phyloP scores from a whole-genome alignment of 2,329 filamentous ascomycete genomes.

The Xylariaceae sp. region DNA sequence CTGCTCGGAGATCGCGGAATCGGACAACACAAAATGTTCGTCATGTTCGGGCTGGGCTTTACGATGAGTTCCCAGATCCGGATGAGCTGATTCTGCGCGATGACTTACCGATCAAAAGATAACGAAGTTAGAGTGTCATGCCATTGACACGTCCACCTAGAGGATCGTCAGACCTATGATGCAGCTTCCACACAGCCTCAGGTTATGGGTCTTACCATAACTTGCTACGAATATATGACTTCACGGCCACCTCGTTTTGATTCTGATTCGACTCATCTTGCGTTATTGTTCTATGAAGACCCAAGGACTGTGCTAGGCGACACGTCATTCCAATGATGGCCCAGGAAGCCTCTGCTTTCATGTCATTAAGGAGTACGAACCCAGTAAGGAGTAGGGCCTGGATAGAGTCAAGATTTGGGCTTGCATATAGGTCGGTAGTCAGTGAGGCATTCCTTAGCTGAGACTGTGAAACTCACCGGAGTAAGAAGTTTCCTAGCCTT shows the following conservation, averaged over 20 bases:
- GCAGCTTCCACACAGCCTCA: background rate
- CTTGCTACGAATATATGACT: slow-evolving; percentile 50
- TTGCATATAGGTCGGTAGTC: slow-evolving; percentile 22
- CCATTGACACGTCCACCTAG: slow-evolving; percentile 58
- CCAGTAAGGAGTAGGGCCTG: slow-evolving; percentile 58
- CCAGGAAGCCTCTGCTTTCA: slow-evolving; percentile 66
- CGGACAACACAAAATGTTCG: slow-evolving; percentile 51
- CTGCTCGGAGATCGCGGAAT: slow-evolving; percentile 43
- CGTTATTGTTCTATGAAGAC: slow-evolving; percentile 48
- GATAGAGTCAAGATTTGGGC: slow-evolving; percentile 60
- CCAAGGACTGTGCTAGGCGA: slow-evolving; percentile 59
- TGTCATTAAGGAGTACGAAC: slow-evolving; percentile 61
- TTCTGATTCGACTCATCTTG: slow-evolving; percentile 42
- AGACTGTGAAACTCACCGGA: slow-evolving; percentile 39
- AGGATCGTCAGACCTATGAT: background rate
- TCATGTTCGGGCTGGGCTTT: slow-evolving; percentile 51
- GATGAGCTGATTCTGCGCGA: background rate
- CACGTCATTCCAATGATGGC: slow-evolving; percentile 59
- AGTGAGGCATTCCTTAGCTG: background rate
- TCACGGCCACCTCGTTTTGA: slow-evolving; percentile 42
- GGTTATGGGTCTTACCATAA: slow-evolving; percentile 42
- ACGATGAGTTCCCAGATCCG: slow-evolving; percentile 6
- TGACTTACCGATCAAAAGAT: slow-evolving; percentile 55
- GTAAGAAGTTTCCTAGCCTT: slow-evolving; percentile 56
- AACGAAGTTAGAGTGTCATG: slow-evolving; percentile 61